A percentile compares a stretch with the other conserved stretches of the same genome.
Conservation (phyloP, 1,284 basidiomycete genomes). For the Singerocomus inundabilis region DNA sequence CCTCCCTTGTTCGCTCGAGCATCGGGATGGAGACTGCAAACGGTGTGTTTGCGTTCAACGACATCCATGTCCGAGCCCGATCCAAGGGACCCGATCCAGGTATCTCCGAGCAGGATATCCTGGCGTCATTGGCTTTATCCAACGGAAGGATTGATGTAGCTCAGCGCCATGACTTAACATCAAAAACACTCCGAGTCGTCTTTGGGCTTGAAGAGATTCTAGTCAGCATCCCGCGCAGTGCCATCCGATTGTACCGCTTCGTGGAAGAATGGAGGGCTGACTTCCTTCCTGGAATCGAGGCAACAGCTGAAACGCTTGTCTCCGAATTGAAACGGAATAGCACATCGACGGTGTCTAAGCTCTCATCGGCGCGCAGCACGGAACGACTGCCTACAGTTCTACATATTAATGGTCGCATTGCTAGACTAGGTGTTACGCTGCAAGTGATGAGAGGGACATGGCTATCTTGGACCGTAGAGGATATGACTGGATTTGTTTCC, state of each 20-base stretch:
- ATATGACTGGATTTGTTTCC: conserved; percentile 48
- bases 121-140: conserved; percentile 56
- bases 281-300: conserved; percentile 69
- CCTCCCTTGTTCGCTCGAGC: conserved; percentile 38
- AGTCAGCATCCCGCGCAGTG: conserved; percentile 73
- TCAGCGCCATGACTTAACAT: conserved; percentile 43
- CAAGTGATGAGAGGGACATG: conserved; percentile 85
- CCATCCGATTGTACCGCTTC: conserved; percentile 72
- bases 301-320: conserved; percentile 60
- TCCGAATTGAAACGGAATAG: conserved; percentile 53
- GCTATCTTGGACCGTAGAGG: conserved; percentile 68
- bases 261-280: conserved; percentile 77
- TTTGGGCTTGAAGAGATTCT: conserved; percentile 46
- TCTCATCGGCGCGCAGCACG: conserved; percentile 24
- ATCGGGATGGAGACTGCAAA: conserved; percentile 43
- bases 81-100: conserved; percentile 41
- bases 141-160: conserved; percentile 46
- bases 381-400: conserved; percentile 32
- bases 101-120: conserved; percentile 47
- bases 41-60: conserved; percentile 46
- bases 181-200: conserved; percentile 42
- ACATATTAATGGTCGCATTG: conserved; percentile 52
- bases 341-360: conserved; percentile 24
- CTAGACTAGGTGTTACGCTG: conserved; percentile 53
- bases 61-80: conserved; percentile 56